phyloP scores from a whole-genome alignment of 768 basidiomycete species.

The Inosperma sp. region DNA sequence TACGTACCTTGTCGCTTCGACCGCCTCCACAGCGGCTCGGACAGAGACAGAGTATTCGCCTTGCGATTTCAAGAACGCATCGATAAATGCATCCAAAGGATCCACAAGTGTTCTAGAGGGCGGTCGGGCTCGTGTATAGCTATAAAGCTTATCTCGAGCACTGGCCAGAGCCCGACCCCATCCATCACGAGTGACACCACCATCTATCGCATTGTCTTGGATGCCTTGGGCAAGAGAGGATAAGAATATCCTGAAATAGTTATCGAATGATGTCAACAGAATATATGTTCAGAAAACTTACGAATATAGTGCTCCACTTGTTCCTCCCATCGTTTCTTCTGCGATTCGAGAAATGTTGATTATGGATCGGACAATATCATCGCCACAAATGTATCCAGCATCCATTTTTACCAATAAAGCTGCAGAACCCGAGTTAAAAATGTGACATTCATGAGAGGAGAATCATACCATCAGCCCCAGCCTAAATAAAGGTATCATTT shows the following conservation, averaged over 20 bases:
- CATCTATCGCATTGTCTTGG: constrained; percentile 32
- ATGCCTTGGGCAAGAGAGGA: constrained; percentile 78
- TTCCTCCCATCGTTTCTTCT: constrained; percentile 87
- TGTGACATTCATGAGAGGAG: background rate
- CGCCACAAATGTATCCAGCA: constrained; percentile 52
- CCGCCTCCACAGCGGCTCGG: constrained; percentile 55
- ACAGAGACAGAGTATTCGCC: constrained; percentile 50
- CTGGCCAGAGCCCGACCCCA: constrained; percentile 59
- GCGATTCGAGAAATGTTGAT: constrained; percentile 68
- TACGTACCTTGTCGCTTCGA: constrained; percentile 68
- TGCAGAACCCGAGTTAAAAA: constrained; percentile 19
- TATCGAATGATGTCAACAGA: background rate
- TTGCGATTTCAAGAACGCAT: constrained; percentile 31
- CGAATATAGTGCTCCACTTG: constrained; percentile 89
- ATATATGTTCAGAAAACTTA: constrained; percentile 36
- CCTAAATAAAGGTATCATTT: constrained; percentile 27
- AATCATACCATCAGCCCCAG: constrained; percentile 63
- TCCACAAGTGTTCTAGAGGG: constrained; percentile 93
- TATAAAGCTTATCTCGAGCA: constrained; percentile 62
- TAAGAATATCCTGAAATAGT: constrained; percentile 72
- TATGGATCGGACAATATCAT: constrained; percentile 60
- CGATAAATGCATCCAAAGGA: constrained; percentile 76
- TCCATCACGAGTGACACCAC: constrained; percentile 38
- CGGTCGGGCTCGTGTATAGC: constrained; percentile 83
- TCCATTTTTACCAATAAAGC: constrained; percentile 58